These are phyloP conservation scores for Coemansia sp. DNA, from an alignment of 192 early-diverging fungal genomes.

Conservation along the genomic window DNA sequence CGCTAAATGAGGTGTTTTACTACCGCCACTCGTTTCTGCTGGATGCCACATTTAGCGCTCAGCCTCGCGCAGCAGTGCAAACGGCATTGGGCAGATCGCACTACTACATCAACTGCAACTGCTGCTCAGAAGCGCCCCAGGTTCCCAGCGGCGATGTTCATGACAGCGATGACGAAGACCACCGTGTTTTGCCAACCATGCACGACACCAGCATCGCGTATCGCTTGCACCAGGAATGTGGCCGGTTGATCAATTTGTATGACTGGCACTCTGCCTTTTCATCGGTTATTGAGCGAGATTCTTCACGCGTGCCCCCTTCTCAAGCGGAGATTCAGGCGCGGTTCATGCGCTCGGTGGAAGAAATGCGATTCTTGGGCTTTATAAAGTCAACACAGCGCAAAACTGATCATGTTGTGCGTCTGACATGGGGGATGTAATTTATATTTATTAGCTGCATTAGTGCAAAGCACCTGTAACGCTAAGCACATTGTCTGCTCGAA, in stretches of 20 bases:
- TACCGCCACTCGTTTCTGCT: constrained; percentile 68
- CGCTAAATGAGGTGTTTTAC: constrained; percentile 80
- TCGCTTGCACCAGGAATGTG: constrained; percentile 86
- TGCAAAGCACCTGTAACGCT: constrained; percentile 74
- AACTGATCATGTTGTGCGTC: constrained; percentile 86
- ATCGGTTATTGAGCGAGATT: constrained; percentile 68
- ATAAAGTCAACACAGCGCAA: constrained; percentile 86
- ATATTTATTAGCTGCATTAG: constrained; percentile 7
- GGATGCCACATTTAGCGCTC: constrained; percentile 78
- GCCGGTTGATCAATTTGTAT: constrained; percentile 89
- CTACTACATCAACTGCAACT: constrained; percentile 80
- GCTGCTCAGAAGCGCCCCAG: constrained; percentile 55
- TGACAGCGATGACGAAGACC: constrained; percentile 29
- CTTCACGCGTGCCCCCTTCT: constrained; percentile 6
- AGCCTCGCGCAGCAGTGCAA: constrained; percentile 80
- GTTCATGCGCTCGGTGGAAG: constrained; percentile 80
- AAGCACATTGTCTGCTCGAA: constrained; percentile 78
- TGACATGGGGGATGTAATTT: constrained; percentile 69
- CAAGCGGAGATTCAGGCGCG: constrained; percentile 72
- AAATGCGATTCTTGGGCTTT: constrained; percentile 87
- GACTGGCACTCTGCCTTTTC: constrained; percentile 90
- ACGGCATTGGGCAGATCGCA: constrained; percentile 74
- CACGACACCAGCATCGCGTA: constrained; percentile 89
- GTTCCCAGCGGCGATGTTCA: constrained; percentile 13
- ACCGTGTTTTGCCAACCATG: constrained; percentile 60